Base-by-base conservation (phyloP, 169 alveolate genomes). In the Eimeria necatrix region DNA sequence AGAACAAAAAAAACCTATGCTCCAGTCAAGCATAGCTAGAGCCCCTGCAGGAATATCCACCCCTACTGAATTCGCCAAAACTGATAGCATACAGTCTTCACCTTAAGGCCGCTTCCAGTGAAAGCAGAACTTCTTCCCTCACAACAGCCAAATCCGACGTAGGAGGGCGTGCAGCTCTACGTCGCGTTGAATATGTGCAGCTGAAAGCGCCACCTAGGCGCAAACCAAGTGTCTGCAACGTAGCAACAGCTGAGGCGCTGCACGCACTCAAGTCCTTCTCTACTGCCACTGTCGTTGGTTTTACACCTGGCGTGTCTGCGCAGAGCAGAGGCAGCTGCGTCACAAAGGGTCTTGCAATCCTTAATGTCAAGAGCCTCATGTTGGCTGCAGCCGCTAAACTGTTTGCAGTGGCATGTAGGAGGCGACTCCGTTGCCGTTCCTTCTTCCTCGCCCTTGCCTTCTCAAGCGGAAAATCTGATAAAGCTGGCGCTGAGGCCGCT, bases 291-390 rank as follows among this genome's bases (percentile, higher is more conserved):
- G 52, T 14, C 49, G n/a, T n/a, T 14, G 73, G 16, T n/a, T 61
- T 49, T 52, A 24, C 70, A n/a, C 9, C 14, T 52, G 89, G 26
- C 51, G 73, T 49, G 16, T 80, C 73, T 24, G 53, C 89, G 89
- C 89, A 80, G 5, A 80, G 89, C 70, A 49, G 24, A 60, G 89
- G 89, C 70, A 80, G 89, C 89, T 80, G 89, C 89, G 53, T 49
- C 71, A 80, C 89, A 20, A 80, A 80, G 0, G 89, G 89, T 53
- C 48, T 80, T 16, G 89, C 70, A 12, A 80, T 52, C 6, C 89
- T 61, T 56, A 80, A 51, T 5, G 73, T 80, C 51, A 80, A 80
- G 14, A 80, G 70, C 73, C 70, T 80, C 89, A 80, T 80, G 24
- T 7, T 51, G 5, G 89, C 89, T 52, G 89, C 89, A 1, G 89